These are phyloP conservation scores for Turritis glabra DNA, from an alignment of 345 rosid genomes.

Conservation along the genomic window DNA sequence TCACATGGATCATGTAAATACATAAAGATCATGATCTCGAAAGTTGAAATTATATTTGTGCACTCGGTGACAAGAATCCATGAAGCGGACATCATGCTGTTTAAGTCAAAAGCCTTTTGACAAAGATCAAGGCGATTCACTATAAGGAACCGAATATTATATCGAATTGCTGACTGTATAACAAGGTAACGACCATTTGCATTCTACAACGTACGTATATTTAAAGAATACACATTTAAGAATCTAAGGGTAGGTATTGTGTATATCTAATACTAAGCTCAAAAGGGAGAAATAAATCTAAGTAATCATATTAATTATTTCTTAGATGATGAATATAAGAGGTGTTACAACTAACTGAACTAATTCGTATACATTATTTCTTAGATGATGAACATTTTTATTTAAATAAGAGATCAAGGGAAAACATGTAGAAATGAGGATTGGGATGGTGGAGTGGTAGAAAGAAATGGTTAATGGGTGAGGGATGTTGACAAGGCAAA, in stretches of 20 bases:
- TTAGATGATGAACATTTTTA: neutral
- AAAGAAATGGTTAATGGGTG: slow-evolving; percentile 21
- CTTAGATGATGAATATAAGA: neutral
- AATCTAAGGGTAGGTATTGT: neutral
- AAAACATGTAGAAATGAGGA: neutral
- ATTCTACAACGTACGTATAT: neutral
- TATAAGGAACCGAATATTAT: neutral
- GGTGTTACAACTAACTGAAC: neutral
- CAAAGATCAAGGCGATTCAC: neutral
- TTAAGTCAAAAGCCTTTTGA: neutral
- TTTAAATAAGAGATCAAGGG: neutral
- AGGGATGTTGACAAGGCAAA: slow-evolving; percentile 33
- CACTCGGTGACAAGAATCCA: neutral
- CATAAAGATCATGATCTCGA: neutral
- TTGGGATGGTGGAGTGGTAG: neutral
- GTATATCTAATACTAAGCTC: neutral
- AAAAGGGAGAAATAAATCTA: neutral
- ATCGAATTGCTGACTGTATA: neutral
- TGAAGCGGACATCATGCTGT: neutral
- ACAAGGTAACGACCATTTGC: neutral
- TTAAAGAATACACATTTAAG: neutral
- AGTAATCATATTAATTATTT: neutral
- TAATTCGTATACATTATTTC: neutral
- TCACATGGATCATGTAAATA: neutral
- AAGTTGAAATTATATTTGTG: neutral